phyloP scores from a whole-genome alignment of 2,329 filamentous ascomycete genomes.

The Xylariaceae sp. region DNA sequence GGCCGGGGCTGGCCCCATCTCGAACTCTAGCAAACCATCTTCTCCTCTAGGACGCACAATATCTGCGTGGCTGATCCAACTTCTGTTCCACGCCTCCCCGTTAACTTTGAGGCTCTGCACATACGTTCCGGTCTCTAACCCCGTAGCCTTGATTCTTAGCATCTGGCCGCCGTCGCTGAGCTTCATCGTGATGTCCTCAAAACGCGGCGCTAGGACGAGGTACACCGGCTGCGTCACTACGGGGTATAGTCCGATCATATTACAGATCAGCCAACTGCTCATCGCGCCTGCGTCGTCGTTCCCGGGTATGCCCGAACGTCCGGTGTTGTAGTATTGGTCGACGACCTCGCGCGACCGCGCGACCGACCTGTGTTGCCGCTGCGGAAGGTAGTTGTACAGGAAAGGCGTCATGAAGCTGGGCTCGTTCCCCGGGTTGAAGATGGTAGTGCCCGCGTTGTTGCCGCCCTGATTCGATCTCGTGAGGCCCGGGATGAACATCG shows the following conservation, averaged over 20 bases:
- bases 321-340: conserved; percentile 51
- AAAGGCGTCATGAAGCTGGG: conserved; percentile 44
- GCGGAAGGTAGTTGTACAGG: conserved; percentile 57
- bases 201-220: conserved; percentile 53
- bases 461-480: conserved; percentile 53
- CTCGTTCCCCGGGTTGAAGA: conserved; percentile 52
- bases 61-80: conserved; percentile 59
- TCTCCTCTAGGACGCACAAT: conserved; percentile 40
- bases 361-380: conserved; percentile 54
- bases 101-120: conserved; percentile 58
- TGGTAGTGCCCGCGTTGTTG: conserved; percentile 46
- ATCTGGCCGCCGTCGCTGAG: conserved; percentile 47
- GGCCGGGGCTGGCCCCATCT: conserved; percentile 42
- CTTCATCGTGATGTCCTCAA: conserved; percentile 50
- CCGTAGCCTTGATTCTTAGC: conserved; percentile 50
- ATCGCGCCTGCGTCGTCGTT: conserved; percentile 63
- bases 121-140: conserved; percentile 50
- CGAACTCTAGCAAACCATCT: conserved; percentile 53
- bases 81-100: conserved; percentile 52
- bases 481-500: conserved; percentile 36
- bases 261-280: conserved; percentile 60
- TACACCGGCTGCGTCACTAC: conserved; percentile 61
- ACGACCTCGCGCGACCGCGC: conserved; percentile 51
- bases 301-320: conserved; percentile 54
- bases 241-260: conserved; percentile 58